Evolutionary conservation across 305 asterid species (phyloP).

Genomic region (Fraxinus angustifolia): DNA sequence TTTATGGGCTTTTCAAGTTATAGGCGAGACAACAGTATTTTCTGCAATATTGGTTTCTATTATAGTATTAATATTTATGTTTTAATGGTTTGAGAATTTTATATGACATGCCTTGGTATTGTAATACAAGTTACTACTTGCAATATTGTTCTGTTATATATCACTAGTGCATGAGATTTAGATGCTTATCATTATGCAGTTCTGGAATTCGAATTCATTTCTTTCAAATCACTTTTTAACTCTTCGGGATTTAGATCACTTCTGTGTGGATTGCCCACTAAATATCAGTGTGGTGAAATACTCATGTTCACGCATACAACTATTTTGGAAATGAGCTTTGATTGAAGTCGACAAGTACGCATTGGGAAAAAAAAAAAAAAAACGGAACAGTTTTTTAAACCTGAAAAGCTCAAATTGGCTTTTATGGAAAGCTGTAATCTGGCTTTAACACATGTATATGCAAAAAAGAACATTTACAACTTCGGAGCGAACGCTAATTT

Average conservation of each 20-base stretch:
- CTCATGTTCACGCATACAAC: not conserved
- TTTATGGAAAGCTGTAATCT: too few species aligned
- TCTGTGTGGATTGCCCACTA: not conserved
- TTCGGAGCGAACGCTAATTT: not conserved
- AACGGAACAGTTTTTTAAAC: too few species aligned
- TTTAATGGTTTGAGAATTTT: constrained; percentile 25
- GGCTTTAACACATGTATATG: too few species aligned
- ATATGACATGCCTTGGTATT: not conserved
- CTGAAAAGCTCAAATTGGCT: too few species aligned
- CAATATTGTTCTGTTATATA: not conserved
- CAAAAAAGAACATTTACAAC: not conserved
- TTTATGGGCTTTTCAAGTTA: constrained; percentile 6
- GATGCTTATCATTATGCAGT: not conserved
- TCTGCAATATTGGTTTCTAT: constrained; percentile 2
- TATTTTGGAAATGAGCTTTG: too few species aligned
- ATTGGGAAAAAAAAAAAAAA: too few species aligned
- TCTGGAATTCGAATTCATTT: not conserved
- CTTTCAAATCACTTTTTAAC: not conserved
- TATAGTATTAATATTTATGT: constrained; percentile 12
- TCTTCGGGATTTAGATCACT: too few species aligned
- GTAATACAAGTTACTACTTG: not conserved
- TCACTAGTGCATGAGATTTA: not conserved
- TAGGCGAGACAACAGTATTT: constrained; percentile 17
- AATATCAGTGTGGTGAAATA: not conserved
- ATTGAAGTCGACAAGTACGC: too few species aligned